phyloP scores from a whole-genome alignment of 2,329 filamentous ascomycete species.

The Xylariaceae sp. region DNA sequence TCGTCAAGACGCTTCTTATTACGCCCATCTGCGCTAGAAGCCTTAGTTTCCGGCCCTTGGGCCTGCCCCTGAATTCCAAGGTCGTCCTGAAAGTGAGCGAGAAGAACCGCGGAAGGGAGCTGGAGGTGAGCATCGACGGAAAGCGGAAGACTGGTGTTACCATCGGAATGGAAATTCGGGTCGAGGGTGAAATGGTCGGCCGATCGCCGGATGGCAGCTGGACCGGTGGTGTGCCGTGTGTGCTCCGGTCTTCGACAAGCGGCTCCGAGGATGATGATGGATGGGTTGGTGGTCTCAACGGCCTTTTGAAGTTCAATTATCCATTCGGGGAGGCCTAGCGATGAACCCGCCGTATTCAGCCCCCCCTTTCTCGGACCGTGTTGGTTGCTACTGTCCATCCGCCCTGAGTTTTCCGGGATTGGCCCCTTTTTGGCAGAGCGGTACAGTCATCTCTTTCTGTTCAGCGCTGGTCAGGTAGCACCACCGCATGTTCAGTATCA shows the following conservation, averaged over 20 bases:
- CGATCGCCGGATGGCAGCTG: slow-evolving; percentile 33
- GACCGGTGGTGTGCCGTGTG: slow-evolving; percentile 74
- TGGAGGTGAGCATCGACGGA: slow-evolving; percentile 76
- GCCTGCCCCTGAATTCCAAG: slow-evolving; percentile 79
- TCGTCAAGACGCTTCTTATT: slow-evolving; percentile 80
- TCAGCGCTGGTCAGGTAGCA: too few relatives aligned
- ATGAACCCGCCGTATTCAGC: background rate
- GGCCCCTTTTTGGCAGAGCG: background rate
- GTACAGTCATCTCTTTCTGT: too few relatives aligned
- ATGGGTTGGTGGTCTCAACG: slow-evolving; percentile 94
- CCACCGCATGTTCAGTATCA: too few relatives aligned
- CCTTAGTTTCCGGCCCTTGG: slow-evolving; percentile 84
- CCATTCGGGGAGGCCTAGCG: slow-evolving; percentile 61
- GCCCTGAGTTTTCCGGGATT: background rate
- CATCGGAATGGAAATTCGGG: slow-evolving; percentile 77
- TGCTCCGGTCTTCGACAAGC: slow-evolving; percentile 59
- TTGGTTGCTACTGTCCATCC: background rate
- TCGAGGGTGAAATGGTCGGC: slow-evolving; percentile 78
- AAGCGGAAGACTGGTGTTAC: slow-evolving; percentile 61
- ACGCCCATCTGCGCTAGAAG: slow-evolving; percentile 93
- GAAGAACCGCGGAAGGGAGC: slow-evolving; percentile 68
- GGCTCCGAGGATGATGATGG: slow-evolving; percentile 69
- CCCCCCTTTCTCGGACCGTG: slow-evolving; percentile 17
- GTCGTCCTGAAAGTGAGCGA: slow-evolving; percentile 77
- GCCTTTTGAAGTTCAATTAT: slow-evolving; percentile 93